Base-by-base conservation (phyloP, 164 flowering plant genomes). In the Amborella trichopoda region DNA sequence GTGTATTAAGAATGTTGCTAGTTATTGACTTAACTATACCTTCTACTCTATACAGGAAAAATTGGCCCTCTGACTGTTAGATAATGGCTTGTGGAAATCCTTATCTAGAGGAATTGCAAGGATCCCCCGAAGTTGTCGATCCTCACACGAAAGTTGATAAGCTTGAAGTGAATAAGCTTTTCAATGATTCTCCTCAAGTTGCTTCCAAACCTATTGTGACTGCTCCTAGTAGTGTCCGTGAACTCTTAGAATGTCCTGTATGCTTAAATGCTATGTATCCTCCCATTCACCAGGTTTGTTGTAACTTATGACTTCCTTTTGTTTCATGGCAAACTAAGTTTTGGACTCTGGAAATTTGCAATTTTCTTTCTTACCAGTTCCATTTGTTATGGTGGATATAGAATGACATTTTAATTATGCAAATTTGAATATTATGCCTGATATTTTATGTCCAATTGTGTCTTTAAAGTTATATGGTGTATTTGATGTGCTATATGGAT, bases 201-300 rank as follows among this genome's bases (percentile, higher is more conserved):
- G 54, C 58, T 42, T 5, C 58, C 19, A 83, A 83, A 60, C 74
- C 90, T 54, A 81, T 72, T 51, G 23, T 52, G 44, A 46, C 62
- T 34, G 80, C 75, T 38, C 67, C 88, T 22, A 83, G 80, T 61
- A 73, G 83, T 55, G 94, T 88, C 17, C 82, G 80, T 48, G 93
- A 88, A 37, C 65, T 88, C 17, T 59, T 88, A 69, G 97, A 84
- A 61, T 88, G 97, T 39, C 97, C 97, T 23, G 94, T 84, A 40
- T 88, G 97, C 75, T 71, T 84, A 58, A 88, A 76, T 69, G 94
- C 94, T 3, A 88, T 88, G 97, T 88, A 82, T 59, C 97, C 96
- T 61, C 96, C 96, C 13, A 86, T 86, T 48, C 89, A 84, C 67
- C 94, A 88, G 94, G 97, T 88, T 55, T 53, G 78, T 10, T 22